Conservation (phyloP, 2,329 filamentous ascomycete genomes). For the Hymenoscyphus fructigenus region DNA sequence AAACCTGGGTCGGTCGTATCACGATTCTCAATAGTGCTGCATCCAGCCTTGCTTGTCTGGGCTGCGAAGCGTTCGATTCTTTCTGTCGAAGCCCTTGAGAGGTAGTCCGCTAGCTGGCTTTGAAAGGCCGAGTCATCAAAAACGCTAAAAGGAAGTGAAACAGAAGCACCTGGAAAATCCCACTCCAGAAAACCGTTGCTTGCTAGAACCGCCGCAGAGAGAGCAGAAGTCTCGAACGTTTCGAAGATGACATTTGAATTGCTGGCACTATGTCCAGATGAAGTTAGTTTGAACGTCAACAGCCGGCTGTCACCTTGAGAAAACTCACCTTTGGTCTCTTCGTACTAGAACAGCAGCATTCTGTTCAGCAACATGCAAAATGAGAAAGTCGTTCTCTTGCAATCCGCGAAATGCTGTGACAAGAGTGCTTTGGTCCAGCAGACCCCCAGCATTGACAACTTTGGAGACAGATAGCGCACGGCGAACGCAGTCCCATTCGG, state of each 20-base stretch:
- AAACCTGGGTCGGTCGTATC: no score
- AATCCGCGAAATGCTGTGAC: slow-evolving; percentile 34
- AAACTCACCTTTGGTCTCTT: neutral
- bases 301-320: neutral
- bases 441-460: slow-evolving; percentile 18
- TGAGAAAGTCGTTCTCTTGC: slow-evolving; percentile 37
- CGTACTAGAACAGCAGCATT: slow-evolving; percentile 43
- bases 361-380: slow-evolving; percentile 48
- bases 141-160: slow-evolving; percentile 43
- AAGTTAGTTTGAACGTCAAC: neutral
- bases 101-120: slow-evolving; percentile 48
- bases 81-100: slow-evolving; percentile 57
- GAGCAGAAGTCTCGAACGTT: slow-evolving; percentile 59
- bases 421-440: slow-evolving; percentile 29
- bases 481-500: slow-evolving; percentile 14
- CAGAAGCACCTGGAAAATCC: slow-evolving; percentile 58
- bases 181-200: slow-evolving; percentile 53
- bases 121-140: slow-evolving; percentile 47
- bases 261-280: slow-evolving; percentile 7
- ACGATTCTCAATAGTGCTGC: no score
- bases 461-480: slow-evolving; percentile 17
- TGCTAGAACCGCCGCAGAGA: slow-evolving; percentile 51
- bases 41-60: slow-evolving; percentile 52
- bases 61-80: slow-evolving; percentile 53
- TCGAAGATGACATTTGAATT: slow-evolving; percentile 49